These are phyloP conservation scores for Hirschioporus abietinus DNA, from an alignment of 768 basidiomycete species.

Conservation along the genomic window DNA sequence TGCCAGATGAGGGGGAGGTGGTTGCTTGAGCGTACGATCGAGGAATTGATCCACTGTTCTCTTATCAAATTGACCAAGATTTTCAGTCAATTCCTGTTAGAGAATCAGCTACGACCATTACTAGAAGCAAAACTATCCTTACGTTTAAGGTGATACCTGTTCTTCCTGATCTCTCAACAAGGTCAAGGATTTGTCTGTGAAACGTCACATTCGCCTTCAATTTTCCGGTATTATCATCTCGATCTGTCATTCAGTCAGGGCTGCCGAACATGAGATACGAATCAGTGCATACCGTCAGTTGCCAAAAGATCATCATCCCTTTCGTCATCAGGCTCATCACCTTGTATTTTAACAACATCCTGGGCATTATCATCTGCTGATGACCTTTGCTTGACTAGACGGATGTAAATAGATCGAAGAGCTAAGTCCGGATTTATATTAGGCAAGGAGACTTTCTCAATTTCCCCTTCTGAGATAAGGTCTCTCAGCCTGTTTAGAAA, in stretches of 20 bases:
- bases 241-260: background rate
- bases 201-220: slow-evolving; percentile 58
- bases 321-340: slow-evolving; percentile 20
- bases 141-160: slow-evolving; percentile 73
- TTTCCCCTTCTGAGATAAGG: slow-evolving; percentile 63
- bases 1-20: slow-evolving; percentile 64
- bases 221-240: background rate
- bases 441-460: slow-evolving; percentile 73
- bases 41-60: slow-evolving; percentile 82
- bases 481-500: slow-evolving; percentile 72
- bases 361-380: slow-evolving; percentile 29
- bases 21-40: slow-evolving; percentile 55
- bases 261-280: background rate
- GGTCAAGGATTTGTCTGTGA: slow-evolving; percentile 73
- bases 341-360: slow-evolving; percentile 17
- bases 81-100: slow-evolving; percentile 54
- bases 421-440: slow-evolving; percentile 41
- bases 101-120: slow-evolving; percentile 6
- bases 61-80: slow-evolving; percentile 67
- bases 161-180: slow-evolving; percentile 63
- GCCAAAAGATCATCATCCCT: slow-evolving; percentile 34
- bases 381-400: slow-evolving; percentile 47
- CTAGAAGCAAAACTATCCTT: slow-evolving; percentile 14
- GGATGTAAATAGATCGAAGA: slow-evolving; percentile 58
- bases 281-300: slow-evolving; percentile 21